Conservation (phyloP, 1,139 yeast species). For the Spathaspora sp. region DNA sequence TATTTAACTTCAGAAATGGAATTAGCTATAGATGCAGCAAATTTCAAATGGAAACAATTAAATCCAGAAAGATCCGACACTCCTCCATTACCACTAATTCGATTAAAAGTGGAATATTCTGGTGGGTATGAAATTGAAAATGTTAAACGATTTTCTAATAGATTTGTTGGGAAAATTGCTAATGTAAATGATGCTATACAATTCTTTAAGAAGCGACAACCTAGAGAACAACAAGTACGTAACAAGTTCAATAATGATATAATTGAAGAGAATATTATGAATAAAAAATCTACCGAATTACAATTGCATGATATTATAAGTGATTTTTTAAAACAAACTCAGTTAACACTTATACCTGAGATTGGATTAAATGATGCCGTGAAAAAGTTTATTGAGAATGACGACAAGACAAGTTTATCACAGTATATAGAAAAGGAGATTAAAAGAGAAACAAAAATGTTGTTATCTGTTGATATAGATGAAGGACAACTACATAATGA, state of each 20-base stretch:
- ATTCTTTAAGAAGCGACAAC: constrained; percentile 51
- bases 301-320: constrained; percentile 37
- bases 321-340: constrained; percentile 60
- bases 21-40: constrained; percentile 60
- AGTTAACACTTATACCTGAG: constrained; percentile 72
- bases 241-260: constrained; percentile 19
- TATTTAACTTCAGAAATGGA: constrained; percentile 68
- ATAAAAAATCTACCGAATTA: constrained; percentile 18
- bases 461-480: constrained; percentile 47
- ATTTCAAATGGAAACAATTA: constrained; percentile 44
- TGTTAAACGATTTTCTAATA: constrained; percentile 82
- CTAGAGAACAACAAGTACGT: constrained; percentile 10
- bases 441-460: constrained; percentile 55
- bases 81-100: constrained; percentile 71
- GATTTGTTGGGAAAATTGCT: constrained; percentile 90
- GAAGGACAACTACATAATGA: constrained; percentile 31
- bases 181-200: constrained; percentile 83
- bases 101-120: constrained; percentile 83
- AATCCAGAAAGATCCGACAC: constrained; percentile 25
- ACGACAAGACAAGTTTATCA: constrained; percentile 71
- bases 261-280: constrained; percentile 17
- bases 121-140: constrained; percentile 93
- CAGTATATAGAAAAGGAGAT: constrained; percentile 70
- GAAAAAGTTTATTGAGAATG: constrained; percentile 71
- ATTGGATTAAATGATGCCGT: constrained; percentile 75